Evolutionary conservation across 164 flowering plant genomes (phyloP).

Genomic region (Protea cynaroides): DNA sequence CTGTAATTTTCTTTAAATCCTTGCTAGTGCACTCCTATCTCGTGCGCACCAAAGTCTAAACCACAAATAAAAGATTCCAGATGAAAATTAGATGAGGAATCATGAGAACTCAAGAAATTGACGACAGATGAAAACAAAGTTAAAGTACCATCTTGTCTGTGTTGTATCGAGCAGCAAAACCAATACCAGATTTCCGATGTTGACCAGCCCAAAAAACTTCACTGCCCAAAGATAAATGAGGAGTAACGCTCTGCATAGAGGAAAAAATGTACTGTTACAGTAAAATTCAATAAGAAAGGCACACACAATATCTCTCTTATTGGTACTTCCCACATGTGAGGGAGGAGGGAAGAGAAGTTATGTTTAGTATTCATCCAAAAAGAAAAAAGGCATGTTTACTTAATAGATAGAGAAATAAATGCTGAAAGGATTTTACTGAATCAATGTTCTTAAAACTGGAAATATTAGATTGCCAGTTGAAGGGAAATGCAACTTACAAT

Average conservation of each 20-base stretch:
- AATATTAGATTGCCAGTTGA: not conserved
- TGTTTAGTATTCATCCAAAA: not conserved
- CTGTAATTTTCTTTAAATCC: too few relatives aligned
- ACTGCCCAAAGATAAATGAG: conserved; percentile 73
- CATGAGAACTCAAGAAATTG: not conserved
- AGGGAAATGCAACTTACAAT: not conserved
- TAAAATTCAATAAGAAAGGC: not conserved
- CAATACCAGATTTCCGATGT: conserved; percentile 87
- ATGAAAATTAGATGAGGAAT: not conserved
- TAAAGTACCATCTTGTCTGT: conserved; percentile 82
- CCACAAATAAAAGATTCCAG: too few relatives aligned
- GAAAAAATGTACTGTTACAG: conserved; percentile 4
- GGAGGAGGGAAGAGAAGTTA: not conserved
- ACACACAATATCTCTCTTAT: too few relatives aligned
- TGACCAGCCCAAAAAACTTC: conserved; percentile 98
- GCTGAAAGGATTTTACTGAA: not conserved
- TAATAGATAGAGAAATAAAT: not conserved
- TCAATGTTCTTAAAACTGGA: not conserved
- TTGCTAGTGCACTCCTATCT: too few relatives aligned
- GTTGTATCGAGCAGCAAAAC: conserved; percentile 84
- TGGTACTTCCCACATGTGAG: too few relatives aligned
- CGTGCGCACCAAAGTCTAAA: too few relatives aligned
- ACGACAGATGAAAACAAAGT: not conserved
- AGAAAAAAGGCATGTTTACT: not conserved
- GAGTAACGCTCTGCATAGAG: conserved; percentile 74